Base-by-base conservation (phyloP, 129 eudicot species). In the Silybum marianum region DNA sequence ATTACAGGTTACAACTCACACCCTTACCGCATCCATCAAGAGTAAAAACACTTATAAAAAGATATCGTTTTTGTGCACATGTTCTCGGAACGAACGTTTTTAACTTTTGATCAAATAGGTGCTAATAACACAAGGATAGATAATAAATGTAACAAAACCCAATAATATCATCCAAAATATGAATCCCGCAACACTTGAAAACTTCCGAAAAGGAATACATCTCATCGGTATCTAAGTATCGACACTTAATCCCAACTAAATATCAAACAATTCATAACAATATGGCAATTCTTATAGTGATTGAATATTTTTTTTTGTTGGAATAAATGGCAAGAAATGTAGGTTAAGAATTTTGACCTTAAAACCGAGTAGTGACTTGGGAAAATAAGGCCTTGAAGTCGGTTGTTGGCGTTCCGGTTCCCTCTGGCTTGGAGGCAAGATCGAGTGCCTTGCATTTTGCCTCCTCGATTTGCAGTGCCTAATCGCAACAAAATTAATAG, bases 341-440 rank as follows among this genome's bases (percentile, higher is more conserved):
- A 21, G 69, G 23, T 24, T 24, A 9, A 3, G 7, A 42, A 69
- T 16, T 34, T 71, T 76, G 6, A 36, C 14, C 77, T 85, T 75
- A 95, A 83, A 95, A 95, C 7, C 90, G 90, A 71, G 93, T 74
- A 12, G 88, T 83, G 70, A 92, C 73, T 74, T 92, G 94, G 0
- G 93, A 82, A 87, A 95, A 92, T 24, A 95, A 84, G 70, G 90
- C 84, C 87, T 88, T 90, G 72, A 95, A 95, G 83, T 95, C 99
- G 83, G 84, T 89, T 3, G 99, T 95, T 18, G 99, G 97, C 0
- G 93, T 88, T 78, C 99, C 99, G 70, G 77, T 82, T 82, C 99
- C 97, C 83, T 95, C 99, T 0, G 97, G 94, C 85, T 95, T 95
- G 48, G 99, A 95, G 34, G 94, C 99, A 78, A 95, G 88, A 81